These are phyloP conservation scores for Gonapodya sp. DNA, from an alignment of 192 early-diverging fungal species.

Conservation along the genomic window DNA sequence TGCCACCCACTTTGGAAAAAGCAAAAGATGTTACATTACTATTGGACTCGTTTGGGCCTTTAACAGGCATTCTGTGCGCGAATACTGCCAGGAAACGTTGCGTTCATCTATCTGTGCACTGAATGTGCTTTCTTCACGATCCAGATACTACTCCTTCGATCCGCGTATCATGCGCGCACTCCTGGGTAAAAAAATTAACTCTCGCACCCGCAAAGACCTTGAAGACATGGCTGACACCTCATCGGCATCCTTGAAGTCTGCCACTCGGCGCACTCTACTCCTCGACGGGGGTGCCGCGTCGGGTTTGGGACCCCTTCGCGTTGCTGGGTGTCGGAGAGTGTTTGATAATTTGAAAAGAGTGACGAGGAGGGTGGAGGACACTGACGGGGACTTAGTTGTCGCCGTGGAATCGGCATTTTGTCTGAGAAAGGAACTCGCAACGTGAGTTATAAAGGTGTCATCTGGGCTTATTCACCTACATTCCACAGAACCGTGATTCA, in stretches of 20 bases:
- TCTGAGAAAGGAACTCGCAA: conserved; percentile 32
- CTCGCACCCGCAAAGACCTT: conserved; percentile 31
- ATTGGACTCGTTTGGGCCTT: too few species aligned
- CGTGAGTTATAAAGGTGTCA: conserved; percentile 14
- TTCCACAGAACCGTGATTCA: neutral
- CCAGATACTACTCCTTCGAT: conserved; percentile 33
- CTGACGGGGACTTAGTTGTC: conserved; percentile 35
- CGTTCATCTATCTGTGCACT: neutral
- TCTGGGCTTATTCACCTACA: neutral
- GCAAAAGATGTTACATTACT: too few species aligned
- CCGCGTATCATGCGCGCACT: conserved; percentile 30
- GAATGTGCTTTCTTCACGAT: too few species aligned
- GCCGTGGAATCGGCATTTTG: conserved; percentile 38
- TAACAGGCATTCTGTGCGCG: too few species aligned
- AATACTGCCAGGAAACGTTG: too few species aligned
- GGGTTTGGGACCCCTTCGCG: neutral
- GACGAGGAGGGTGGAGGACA: conserved; percentile 45
- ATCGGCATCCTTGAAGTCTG: neutral
- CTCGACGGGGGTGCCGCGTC: neutral
- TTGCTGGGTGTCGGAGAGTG: conserved; percentile 37
- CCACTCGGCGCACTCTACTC: neutral
- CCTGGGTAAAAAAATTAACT: conserved; percentile 44
- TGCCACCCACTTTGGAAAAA: too few species aligned
- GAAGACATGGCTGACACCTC: conserved; percentile 30
- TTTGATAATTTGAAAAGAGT: conserved; percentile 61